Base-by-base conservation (phyloP, 441 rosid genomes). In the Capsella rubella region DNA sequence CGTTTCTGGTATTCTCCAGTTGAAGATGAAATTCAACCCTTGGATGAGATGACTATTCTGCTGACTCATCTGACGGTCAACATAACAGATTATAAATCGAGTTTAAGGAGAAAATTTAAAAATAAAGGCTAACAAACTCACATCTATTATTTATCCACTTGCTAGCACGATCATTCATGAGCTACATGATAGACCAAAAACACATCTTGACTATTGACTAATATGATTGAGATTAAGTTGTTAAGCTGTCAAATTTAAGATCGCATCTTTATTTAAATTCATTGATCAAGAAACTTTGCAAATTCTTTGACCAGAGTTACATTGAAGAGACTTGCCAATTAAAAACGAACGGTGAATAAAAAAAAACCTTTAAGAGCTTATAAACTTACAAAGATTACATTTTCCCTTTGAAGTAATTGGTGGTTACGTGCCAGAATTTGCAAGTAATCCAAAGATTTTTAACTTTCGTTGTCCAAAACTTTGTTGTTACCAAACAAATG, bases 401-500 rank as follows among this genome's bases (percentile, higher is more conserved):
- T 34, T 11, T 49, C 25, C 0, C 25, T 52, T 49, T 32, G n/a
- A 25, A 52, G 75, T 71, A 35, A 8, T 35, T 8, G n/a, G 59
- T 55, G 76, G 35, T 64, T 73, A 49, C 66, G 21, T 16, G 77
- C 45, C 65, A 73, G 27, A 51, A 49, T 51, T 66, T 56, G 71
- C 66, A 57, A 59, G 42, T 69, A 60, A 32, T 43, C 69, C 34
- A 64, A 42, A 71, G 43, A 51, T 15, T 32, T 32, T 74, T 57
- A 87, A 73, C 75, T 80, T 53, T 78, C 82, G 60, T 84, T 85
- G 69, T 87, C 89, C 79, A 77, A 85, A 59, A 56, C 90, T 83
- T 88, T 90, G 79, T 66, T 89, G 86, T 88, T 90, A 54, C 47
- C 88, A 76, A 64, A 90, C 25, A 87, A 34, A 73, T 79, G 67